Conservation (phyloP, 345 rosid genomes). For the Eucalyptus polyanthemos region DNA sequence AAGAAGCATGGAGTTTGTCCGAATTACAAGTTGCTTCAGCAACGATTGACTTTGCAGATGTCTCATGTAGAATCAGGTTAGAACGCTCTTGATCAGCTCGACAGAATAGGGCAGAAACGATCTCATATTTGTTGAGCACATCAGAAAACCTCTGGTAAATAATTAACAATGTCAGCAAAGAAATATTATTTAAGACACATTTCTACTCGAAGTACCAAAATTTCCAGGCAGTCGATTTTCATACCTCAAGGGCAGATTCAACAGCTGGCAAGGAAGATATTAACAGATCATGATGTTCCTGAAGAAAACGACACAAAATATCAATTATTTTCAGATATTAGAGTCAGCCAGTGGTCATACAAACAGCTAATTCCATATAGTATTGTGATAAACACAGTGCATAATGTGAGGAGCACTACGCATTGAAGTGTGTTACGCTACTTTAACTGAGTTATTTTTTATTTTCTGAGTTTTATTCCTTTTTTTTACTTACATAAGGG, state of each 20-base stretch:
- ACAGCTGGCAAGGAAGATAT: slow-evolving; percentile 68
- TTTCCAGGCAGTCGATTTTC: neutral
- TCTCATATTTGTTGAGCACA: slow-evolving; percentile 64
- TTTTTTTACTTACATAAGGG: too few species aligned
- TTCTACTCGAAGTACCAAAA: neutral
- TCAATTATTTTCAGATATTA: neutral
- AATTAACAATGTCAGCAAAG: neutral
- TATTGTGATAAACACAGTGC: neutral
- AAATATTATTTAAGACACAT: neutral
- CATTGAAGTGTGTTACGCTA: neutral
- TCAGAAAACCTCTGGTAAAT: slow-evolving; percentile 62
- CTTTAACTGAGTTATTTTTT: too few species aligned
- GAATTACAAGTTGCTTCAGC: slow-evolving; percentile 62
- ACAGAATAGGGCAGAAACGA: slow-evolving; percentile 46
- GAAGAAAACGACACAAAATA: neutral
- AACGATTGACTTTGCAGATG: slow-evolving; percentile 72
- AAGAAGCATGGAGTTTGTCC: slow-evolving; percentile 49
- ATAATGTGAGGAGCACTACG: neutral
- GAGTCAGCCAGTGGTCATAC: neutral
- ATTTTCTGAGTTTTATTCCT: too few species aligned
- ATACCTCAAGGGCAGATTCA: slow-evolving; percentile 77
- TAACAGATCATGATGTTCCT: slow-evolving; percentile 94
- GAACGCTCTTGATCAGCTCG: slow-evolving; percentile 84
- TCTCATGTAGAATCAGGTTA: slow-evolving; percentile 53
- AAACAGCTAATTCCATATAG: neutral